Evolutionary conservation across 768 basidiomycete species (phyloP).

Genomic region (Phaeotremella fagi): DNA sequence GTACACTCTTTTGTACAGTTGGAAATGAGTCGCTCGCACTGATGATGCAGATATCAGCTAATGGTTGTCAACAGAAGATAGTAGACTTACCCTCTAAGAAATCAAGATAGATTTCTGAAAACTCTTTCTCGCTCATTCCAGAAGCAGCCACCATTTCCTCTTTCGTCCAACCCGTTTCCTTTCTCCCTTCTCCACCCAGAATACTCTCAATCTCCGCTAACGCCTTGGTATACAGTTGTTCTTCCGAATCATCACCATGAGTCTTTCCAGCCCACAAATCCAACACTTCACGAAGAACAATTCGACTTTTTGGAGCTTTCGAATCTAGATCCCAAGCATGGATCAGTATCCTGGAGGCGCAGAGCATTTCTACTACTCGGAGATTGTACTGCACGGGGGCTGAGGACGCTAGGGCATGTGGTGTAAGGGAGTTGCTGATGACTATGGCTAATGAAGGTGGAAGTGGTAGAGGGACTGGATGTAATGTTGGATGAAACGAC

Average conservation of each 20-base stretch:
- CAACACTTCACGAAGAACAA: constrained; percentile 25
- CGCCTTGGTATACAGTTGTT: constrained; percentile 45
- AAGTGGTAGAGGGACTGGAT: constrained; percentile 64
- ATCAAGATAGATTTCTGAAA: constrained; percentile 66
- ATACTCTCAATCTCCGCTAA: constrained; percentile 52
- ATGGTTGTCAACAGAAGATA: neutral
- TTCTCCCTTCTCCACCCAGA: constrained; percentile 41
- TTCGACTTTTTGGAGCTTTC: constrained; percentile 5
- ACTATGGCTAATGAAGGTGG: constrained; percentile 61
- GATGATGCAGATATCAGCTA: neutral
- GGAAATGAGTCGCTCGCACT: constrained; percentile 78
- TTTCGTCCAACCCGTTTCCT: constrained; percentile 63
- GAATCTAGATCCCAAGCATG: constrained; percentile 52
- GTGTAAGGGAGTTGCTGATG: constrained; percentile 76
- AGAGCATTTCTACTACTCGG: constrained; percentile 84
- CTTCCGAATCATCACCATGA: constrained; percentile 1
- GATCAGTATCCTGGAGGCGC: constrained; percentile 69
- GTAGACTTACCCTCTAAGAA: constrained; percentile 67
- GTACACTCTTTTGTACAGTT: constrained; percentile 73
- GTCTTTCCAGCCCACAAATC: constrained; percentile 12
- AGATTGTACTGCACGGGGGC: constrained; percentile 79
- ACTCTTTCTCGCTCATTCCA: constrained; percentile 57
- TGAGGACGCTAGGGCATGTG: constrained; percentile 70
- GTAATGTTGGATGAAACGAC: constrained; percentile 70
- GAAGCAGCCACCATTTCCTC: constrained; percentile 68